phyloP scores from a whole-genome alignment of 164 flowering plant species.

The Liriodendron chinense region DNA sequence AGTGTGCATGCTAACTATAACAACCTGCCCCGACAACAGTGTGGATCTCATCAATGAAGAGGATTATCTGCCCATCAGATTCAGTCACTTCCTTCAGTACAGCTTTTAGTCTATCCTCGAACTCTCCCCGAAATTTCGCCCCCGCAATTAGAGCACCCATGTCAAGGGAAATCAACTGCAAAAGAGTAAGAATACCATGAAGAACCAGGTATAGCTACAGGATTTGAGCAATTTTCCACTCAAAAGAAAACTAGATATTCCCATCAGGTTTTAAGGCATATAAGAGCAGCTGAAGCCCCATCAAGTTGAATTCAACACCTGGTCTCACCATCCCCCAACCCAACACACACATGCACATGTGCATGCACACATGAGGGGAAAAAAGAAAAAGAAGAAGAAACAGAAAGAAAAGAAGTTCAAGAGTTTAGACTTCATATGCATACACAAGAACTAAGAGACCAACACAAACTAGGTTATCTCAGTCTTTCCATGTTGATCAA shows the following conservation, averaged over 20 bases:
- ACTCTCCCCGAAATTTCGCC: slow-evolving; percentile 96
- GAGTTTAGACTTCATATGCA: too few relatives aligned
- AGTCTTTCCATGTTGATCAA: neutral
- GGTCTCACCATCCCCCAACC: too few relatives aligned
- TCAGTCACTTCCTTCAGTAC: slow-evolving; percentile 95
- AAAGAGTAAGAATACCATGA: slow-evolving; percentile 1
- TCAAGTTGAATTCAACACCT: too few relatives aligned
- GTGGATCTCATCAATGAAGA: slow-evolving; percentile 98
- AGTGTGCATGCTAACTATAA: neutral
- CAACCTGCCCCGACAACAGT: slow-evolving; percentile 98
- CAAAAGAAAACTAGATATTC: neutral
- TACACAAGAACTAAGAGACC: too few relatives aligned
- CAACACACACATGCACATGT: too few relatives aligned
- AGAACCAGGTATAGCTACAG: neutral
- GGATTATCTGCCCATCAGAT: slow-evolving; percentile 84
- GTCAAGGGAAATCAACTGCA: slow-evolving; percentile 97
- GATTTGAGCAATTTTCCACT: neutral
- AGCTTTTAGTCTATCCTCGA: slow-evolving; percentile 96
- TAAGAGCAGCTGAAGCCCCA: neutral
- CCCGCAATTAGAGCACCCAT: slow-evolving; percentile 99
- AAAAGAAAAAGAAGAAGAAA: too few relatives aligned
- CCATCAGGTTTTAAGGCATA: neutral
- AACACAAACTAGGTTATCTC: too few relatives aligned
- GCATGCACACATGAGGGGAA: too few relatives aligned
- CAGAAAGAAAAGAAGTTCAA: too few relatives aligned